Conservation (phyloP, 75 land plant species). For the Larix kaempferi region DNA sequence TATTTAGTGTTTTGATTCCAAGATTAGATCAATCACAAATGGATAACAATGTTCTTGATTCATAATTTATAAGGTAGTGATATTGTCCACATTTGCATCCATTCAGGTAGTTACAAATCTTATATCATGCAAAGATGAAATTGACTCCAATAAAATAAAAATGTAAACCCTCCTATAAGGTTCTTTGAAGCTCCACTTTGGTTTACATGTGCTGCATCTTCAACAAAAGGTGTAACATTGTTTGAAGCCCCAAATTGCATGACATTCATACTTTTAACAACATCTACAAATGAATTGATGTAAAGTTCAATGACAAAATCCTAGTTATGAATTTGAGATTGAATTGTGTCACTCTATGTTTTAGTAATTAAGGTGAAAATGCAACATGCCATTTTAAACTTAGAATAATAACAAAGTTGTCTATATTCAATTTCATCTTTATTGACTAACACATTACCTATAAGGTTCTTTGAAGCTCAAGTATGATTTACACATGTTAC, state of each 20-base stretch:
- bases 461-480: not conserved
- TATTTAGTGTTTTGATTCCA: not conserved
- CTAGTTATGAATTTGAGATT: not conserved
- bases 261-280: not conserved
- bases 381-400: not conserved
- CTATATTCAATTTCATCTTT: slow-evolving; percentile 23
- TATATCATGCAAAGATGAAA: not conserved
- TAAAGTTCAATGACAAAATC: not conserved
- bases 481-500: not conserved
- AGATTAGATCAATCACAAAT: not conserved
- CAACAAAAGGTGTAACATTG: not conserved
- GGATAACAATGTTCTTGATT: not conserved
- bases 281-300: slow-evolving; percentile 1
- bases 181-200: not conserved
- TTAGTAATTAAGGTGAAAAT: too few relatives aligned
- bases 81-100: not conserved
- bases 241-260: not conserved
- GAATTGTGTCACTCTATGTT: not conserved
- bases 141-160: not conserved
- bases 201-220: not conserved
- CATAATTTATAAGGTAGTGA: not conserved
- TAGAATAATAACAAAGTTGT: slow-evolving; percentile 17
- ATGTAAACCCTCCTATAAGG: not conserved
- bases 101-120: not conserved
- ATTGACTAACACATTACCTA: slow-evolving; percentile 28